Percentiles rank a stretch among this genome's conserved stretches.
These are phyloP conservation scores for Lactifluus pinguis DNA, from an alignment of 768 basidiomycete genomes.

Conservation along the genomic window DNA sequence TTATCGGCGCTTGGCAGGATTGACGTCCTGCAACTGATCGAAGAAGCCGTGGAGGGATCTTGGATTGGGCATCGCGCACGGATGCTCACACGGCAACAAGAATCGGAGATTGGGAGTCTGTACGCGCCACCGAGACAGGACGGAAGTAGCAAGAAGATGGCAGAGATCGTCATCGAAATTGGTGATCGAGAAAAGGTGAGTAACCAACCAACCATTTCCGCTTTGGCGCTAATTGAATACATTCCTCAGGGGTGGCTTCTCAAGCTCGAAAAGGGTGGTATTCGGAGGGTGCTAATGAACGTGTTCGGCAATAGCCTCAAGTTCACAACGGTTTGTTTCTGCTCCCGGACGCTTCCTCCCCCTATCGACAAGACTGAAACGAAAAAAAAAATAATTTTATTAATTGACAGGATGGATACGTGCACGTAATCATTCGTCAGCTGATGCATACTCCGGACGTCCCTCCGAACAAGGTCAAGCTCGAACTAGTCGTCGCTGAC, in stretches of 20 bases:
- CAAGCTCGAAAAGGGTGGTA: slow-evolving; percentile 86
- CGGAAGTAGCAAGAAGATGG: slow-evolving; percentile 40
- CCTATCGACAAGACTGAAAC: not conserved
- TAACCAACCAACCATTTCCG: no score
- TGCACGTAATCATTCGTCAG: slow-evolving; percentile 78
- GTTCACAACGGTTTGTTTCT: slow-evolving; percentile 63
- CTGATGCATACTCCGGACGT: slow-evolving; percentile 47
- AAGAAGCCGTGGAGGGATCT: slow-evolving; percentile 87
- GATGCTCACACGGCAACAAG: slow-evolving; percentile 46
- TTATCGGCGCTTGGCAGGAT: slow-evolving; percentile 31
- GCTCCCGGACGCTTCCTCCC: slow-evolving; percentile 20
- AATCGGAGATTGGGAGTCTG: slow-evolving; percentile 81
- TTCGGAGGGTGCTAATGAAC: slow-evolving; percentile 90
- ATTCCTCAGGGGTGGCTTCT: slow-evolving; percentile 67
- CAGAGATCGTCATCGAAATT: slow-evolving; percentile 87
- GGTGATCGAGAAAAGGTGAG: slow-evolving; percentile 62
- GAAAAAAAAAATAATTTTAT: not conserved
- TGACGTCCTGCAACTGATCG: slow-evolving; percentile 72
- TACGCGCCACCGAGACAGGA: slow-evolving; percentile 71
- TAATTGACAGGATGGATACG: slow-evolving; percentile 64
- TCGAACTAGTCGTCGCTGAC: slow-evolving; percentile 81
- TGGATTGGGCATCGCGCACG: slow-evolving; percentile 90
- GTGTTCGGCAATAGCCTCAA: slow-evolving; percentile 90
- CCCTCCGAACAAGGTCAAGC: slow-evolving; percentile 50
- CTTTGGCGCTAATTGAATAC: not conserved